Evolutionary conservation across 2,329 filamentous ascomycete genomes (phyloP).

Genomic region (Colletotrichum graminicola): DNA sequence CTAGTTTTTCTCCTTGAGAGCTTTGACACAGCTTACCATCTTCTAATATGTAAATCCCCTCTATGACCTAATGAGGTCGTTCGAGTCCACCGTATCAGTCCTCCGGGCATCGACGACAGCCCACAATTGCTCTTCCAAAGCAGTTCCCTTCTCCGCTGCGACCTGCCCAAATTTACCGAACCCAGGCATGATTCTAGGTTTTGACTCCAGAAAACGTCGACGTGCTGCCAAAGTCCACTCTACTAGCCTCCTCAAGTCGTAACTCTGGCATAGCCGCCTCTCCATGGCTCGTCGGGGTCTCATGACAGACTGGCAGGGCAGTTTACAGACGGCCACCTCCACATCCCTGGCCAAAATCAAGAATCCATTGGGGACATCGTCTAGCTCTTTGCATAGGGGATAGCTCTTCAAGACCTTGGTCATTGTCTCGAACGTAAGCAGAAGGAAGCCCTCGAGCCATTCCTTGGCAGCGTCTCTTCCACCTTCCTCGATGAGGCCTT

Average conservation of each 20-base stretch:
- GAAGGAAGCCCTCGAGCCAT: slow-evolving; percentile 29
- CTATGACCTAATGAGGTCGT: not conserved
- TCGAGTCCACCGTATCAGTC: not conserved
- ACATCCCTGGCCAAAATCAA: slow-evolving; percentile 21
- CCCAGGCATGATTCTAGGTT: slow-evolving; percentile 27
- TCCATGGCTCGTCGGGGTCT: slow-evolving; percentile 29
- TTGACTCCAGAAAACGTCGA: slow-evolving; percentile 9
- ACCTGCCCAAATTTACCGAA: slow-evolving; percentile 21
- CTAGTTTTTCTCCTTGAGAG: too few species aligned
- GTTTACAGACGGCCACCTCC: slow-evolving; percentile 7
- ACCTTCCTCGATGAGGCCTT: slow-evolving; percentile 2
- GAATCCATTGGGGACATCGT: slow-evolving; percentile 25
- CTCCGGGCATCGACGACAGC: slow-evolving; percentile 13
- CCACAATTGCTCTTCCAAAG: slow-evolving; percentile 23
- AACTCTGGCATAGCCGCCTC: slow-evolving; percentile 11
- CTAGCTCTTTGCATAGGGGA: slow-evolving; percentile 12
- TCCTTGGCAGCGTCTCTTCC: slow-evolving; percentile 16
- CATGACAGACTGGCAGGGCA: not conserved
- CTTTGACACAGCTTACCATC: not conserved
- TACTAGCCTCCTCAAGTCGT: slow-evolving; percentile 23
- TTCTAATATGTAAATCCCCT: too few species aligned
- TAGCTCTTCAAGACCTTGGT: slow-evolving; percentile 3
- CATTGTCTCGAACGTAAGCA: slow-evolving; percentile 21
- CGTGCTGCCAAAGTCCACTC: slow-evolving; percentile 27
- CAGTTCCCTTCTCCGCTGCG: not conserved